These are phyloP conservation scores for Mesembryanthemum crystallinum DNA, from an alignment of 148 eudicot genomes.

Conservation along the genomic window DNA sequence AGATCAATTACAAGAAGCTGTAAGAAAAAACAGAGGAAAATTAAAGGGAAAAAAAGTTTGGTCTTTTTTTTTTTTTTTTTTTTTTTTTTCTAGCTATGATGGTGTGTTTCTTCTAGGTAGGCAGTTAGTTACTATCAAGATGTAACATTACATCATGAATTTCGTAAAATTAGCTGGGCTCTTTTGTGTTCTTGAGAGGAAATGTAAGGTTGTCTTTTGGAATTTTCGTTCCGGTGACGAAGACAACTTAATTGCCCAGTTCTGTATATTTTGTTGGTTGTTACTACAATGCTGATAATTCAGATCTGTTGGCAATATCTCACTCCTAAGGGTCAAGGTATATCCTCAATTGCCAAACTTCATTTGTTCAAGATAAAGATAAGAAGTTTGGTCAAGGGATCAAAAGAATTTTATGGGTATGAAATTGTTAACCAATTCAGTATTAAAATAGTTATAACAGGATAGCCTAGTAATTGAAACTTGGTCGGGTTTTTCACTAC, in stretches of 20 bases:
- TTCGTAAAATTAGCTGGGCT: background rate
- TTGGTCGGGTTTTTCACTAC: background rate
- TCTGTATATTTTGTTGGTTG: background rate
- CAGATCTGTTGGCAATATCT: background rate
- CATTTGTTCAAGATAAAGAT: background rate
- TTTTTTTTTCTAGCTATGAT: conserved; percentile 9
- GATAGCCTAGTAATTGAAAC: background rate
- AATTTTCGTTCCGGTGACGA: conserved; percentile 15
- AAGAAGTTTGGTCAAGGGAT: conserved; percentile 6
- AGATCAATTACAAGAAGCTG: background rate
- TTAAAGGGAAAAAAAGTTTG: background rate
- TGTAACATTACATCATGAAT: too few relatives aligned
- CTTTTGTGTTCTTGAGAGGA: conserved; percentile 13
- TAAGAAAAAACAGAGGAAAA: background rate
- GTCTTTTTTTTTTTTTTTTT: background rate
- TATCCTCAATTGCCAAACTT: background rate
- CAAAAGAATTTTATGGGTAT: background rate
- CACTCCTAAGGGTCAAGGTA: background rate
- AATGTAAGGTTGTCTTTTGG: conserved; percentile 5
- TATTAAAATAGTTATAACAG: too few relatives aligned
- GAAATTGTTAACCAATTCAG: background rate
- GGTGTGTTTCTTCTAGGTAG: too few relatives aligned
- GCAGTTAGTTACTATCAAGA: background rate
- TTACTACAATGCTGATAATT: background rate
- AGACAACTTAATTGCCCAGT: conserved; percentile 7